phyloP scores from a whole-genome alignment of 805 yeast genomes.

The Candida fluviatilis region DNA sequence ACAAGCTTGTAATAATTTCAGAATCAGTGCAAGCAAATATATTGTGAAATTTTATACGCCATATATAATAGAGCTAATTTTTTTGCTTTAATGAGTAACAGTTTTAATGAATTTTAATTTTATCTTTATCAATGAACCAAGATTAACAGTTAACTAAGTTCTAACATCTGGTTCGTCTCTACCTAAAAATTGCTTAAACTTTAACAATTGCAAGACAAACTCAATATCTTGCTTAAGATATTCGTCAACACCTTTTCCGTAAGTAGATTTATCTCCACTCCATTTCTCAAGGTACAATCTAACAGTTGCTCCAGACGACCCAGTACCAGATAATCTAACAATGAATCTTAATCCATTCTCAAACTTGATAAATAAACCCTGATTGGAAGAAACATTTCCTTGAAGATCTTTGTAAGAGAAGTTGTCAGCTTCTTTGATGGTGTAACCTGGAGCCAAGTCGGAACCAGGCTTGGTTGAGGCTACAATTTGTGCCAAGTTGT shows the following conservation, averaged over 20 bases:
- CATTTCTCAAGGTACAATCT: conserved; percentile 87
- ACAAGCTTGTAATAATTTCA: too few species aligned
- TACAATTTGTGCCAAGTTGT: conserved; percentile 32
- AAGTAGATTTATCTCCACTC: conserved; percentile 52
- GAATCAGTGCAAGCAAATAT: too few species aligned
- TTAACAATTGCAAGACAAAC: conserved; percentile 62
- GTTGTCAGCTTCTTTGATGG: conserved; percentile 75
- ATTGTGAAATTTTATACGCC: too few species aligned
- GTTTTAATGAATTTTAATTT: background rate
- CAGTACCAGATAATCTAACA: conserved; percentile 92
- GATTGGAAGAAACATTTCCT: conserved; percentile 82
- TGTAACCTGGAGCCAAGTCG: conserved; percentile 42
- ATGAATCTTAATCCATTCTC: conserved; percentile 81
- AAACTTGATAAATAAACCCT: conserved; percentile 83
- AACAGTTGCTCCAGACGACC: conserved; percentile 96
- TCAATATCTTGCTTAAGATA: conserved; percentile 61
- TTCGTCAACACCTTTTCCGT: conserved; percentile 54
- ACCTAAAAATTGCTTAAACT: conserved; percentile 70
- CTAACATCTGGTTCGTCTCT: conserved; percentile 85
- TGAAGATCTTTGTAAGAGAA: conserved; percentile 92
- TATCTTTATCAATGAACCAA: too few species aligned
- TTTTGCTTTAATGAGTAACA: background rate
- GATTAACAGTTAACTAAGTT: conserved; percentile 51
- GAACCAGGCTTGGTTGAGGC: conserved; percentile 41
- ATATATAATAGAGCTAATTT: too few species aligned